Base-by-base conservation (phyloP, 2,329 filamentous ascomycete genomes). In the Fusarium continuum region DNA sequence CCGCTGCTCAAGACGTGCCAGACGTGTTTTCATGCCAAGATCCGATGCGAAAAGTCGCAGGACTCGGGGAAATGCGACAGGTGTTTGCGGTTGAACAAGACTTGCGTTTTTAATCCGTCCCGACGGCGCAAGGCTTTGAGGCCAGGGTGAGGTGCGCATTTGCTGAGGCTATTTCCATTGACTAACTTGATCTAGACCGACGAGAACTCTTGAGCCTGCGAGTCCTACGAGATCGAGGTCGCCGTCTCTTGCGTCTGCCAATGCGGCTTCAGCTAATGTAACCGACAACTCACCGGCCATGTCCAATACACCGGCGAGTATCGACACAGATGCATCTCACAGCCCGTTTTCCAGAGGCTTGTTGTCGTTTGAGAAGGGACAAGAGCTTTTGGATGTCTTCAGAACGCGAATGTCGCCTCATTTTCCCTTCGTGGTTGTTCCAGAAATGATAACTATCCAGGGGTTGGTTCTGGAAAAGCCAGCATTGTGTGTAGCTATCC, bases 11-110 rank as follows among this genome's bases (percentile, higher is more conserved):
- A 74, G 47, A 76, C 74, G 8, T 76, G 74, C 35, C 73, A 75
- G 55, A 73, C 73, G 19, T 76, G 74, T 54, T 74, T 74, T 48
- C 71, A 73, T 20, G 74, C 74, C 47, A 76, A 76, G 38, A 76
- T 76, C n/a, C 65, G 72, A 14, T 76, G 74, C 52, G 69, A 73
- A 38, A 74, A 72, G 34, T 71, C 74, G 1, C 72, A 76, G 17
- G 68, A 74, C n/a, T 73, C 73, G 9, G 70, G 64, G 20, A 57
- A 69, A 35, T 76, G 74, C 55, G 73, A 76, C 26, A 57, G 74
- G 17, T 76, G 74, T 54, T 55, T 75, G 44, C 70, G 74, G 19
- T 62, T 76, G 4, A 67, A 64, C n/a, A 76, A 75, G 50, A 55
- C 64, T 2, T 76, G 74, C 44, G 61, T 74, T 11, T 76, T 76